Conservation (phyloP, 129 eudicot genomes). For the Sambucus nigra region DNA sequence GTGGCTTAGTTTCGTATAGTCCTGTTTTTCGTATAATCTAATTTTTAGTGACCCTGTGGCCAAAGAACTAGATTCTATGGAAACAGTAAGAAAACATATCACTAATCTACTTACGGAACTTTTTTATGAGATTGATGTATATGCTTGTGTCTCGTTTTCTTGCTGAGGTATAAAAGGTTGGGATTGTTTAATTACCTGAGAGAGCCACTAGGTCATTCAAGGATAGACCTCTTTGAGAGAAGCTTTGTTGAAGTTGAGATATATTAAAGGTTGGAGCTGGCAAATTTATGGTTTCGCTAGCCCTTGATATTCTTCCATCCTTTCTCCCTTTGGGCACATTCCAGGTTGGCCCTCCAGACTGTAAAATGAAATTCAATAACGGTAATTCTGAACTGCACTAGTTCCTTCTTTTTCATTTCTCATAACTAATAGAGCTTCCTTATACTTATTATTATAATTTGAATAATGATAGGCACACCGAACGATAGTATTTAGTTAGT, state of each 20-base stretch:
- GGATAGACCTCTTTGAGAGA: conserved; percentile 61
- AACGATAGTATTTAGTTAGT: too few species aligned
- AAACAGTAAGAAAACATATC: too few species aligned
- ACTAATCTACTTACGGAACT: too few species aligned
- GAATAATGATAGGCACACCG: background rate
- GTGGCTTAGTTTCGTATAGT: too few species aligned
- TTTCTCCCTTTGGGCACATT: conserved; percentile 73
- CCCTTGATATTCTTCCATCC: conserved; percentile 72
- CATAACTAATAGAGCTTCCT: background rate
- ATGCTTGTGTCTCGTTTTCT: too few species aligned
- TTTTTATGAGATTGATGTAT: too few species aligned
- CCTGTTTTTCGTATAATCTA: too few species aligned
- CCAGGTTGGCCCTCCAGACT: conserved; percentile 88
- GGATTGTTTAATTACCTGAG: conserved; percentile 38
- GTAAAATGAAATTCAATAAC: background rate
- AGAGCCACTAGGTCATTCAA: conserved; percentile 68
- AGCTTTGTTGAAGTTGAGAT: conserved; percentile 62
- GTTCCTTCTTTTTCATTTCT: background rate
- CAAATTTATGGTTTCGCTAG: conserved; percentile 50
- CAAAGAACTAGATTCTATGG: too few species aligned
- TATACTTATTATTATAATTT: background rate
- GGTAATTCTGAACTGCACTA: background rate
- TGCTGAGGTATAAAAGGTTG: too few species aligned
- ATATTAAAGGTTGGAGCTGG: conserved; percentile 65
- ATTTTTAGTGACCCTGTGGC: too few species aligned